phyloP scores from a whole-genome alignment of 441 rosid species.

The Pelargonium citronellum region DNA sequence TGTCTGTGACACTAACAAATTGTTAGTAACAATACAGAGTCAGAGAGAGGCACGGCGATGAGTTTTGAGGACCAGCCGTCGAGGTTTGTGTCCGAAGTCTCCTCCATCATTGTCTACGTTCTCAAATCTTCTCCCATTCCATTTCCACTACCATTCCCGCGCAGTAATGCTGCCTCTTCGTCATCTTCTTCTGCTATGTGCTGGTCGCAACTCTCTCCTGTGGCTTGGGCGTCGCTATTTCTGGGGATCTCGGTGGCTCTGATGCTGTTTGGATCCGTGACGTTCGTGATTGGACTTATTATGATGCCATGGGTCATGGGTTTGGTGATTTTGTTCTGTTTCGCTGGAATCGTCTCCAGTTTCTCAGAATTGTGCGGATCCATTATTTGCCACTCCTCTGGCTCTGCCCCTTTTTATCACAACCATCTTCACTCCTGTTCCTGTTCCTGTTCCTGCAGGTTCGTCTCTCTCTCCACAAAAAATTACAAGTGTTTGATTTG shows the following conservation, averaged over 20 bases:
- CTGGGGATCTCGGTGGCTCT: conserved; percentile 20
- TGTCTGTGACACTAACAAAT: too few relatives aligned
- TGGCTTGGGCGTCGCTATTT: conserved; percentile 23
- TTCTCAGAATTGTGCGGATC: conserved; percentile 17
- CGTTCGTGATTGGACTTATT: conserved; percentile 27
- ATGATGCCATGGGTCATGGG: conserved; percentile 25
- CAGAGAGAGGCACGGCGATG: conserved; percentile 9
- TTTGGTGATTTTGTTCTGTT: conserved; percentile 15
- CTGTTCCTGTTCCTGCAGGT: too few relatives aligned
- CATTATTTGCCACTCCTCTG: not conserved
- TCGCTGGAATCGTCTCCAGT: conserved; percentile 15
- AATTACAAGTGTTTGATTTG: too few relatives aligned
- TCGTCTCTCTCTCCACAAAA: too few relatives aligned
- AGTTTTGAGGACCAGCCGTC: conserved; percentile 8
- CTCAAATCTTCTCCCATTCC: conserved; percentile 9
- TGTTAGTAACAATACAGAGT: too few relatives aligned
- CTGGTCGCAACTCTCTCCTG: conserved; percentile 17
- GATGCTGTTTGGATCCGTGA: conserved; percentile 27
- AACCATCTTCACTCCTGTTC: too few relatives aligned
- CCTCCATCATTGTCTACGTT: conserved; percentile 15
- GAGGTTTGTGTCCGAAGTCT: conserved; percentile 15
- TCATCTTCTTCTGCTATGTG: not conserved
- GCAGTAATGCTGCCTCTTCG: not conserved
- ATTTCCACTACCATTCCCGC: not conserved
- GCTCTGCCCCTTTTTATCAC: not conserved